phyloP scores from a whole-genome alignment of 495 filamentous ascomycete species.

The Hypoxylon fragiforme region DNA sequence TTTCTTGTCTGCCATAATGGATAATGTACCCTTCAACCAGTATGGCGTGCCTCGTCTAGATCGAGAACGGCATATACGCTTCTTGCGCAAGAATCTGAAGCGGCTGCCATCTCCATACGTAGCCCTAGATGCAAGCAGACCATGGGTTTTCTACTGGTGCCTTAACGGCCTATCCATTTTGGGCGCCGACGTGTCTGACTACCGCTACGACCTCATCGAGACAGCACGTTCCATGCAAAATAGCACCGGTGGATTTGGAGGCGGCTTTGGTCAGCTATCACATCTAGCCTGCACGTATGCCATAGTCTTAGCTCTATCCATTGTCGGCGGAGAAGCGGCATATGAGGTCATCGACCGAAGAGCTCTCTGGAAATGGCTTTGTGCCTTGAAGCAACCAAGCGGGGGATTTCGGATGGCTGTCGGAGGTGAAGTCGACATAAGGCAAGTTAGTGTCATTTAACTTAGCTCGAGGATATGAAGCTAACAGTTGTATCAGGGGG shows the following conservation, averaged over 20 bases:
- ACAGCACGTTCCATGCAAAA: conserved; percentile 84
- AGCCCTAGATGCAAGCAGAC: conserved; percentile 76
- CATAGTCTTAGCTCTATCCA: conserved; percentile 71
- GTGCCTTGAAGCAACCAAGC: conserved; percentile 76
- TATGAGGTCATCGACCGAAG: conserved; percentile 77
- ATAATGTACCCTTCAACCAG: conserved; percentile 56
- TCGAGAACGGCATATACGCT: conserved; percentile 71
- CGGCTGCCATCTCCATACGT: conserved; percentile 68
- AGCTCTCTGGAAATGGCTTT: conserved; percentile 88
- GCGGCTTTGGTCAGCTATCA: conserved; percentile 85
- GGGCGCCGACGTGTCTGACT: conserved; percentile 72
- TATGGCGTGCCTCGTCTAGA: conserved; percentile 74
- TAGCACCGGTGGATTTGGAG: conserved; percentile 82
- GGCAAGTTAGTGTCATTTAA: conserved; percentile 53
- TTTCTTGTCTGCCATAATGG: conserved; percentile 59
- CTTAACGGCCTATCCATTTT: conserved; percentile 71
- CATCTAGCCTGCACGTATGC: conserved; percentile 91
- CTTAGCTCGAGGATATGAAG: conserved; percentile 20
- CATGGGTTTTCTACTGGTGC: conserved; percentile 94
- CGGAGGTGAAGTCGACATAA: conserved; percentile 88
- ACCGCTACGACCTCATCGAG: conserved; percentile 66
- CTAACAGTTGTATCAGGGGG: conserved; percentile 57
- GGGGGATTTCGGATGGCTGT: conserved; percentile 81
- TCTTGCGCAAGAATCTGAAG: conserved; percentile 67
- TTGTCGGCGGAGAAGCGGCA: conserved; percentile 73